Evolutionary conservation across 2,329 filamentous ascomycete species (phyloP).

Genomic region (Aspergillus clavatus): DNA sequence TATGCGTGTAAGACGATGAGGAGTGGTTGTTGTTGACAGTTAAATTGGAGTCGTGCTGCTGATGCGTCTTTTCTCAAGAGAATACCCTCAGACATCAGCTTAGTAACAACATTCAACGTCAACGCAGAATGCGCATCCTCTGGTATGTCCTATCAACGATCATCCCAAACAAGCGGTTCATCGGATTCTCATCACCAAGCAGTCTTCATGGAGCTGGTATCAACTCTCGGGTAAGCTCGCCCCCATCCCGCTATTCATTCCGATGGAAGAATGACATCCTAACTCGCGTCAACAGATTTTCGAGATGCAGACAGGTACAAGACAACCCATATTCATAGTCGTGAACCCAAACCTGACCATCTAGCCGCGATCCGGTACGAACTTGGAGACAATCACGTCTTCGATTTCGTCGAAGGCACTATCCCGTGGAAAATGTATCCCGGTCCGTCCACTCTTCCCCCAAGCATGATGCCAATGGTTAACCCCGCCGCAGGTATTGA

Average conservation of each 20-base stretch:
- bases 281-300: background rate
- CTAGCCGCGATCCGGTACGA: conserved; percentile 20
- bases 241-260: background rate
- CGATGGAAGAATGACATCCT: no score
- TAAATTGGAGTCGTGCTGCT: no score
- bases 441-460: conserved; percentile 3
- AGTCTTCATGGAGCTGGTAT: conserved; percentile 23
- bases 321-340: no score
- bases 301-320: conserved; percentile 6
- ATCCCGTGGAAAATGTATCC: conserved; percentile 11
- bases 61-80: no score
- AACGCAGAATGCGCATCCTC: conserved; percentile 10
- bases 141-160: conserved; percentile 1
- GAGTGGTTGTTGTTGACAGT: no score
- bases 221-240: conserved; percentile 15
- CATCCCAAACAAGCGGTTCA: background rate
- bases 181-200: background rate
- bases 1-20: no score
- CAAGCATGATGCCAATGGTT: background rate
- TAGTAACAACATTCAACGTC: no score
- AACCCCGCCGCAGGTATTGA: background rate
- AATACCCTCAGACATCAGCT: background rate
- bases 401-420: conserved; percentile 20
- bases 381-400: conserved; percentile 15
- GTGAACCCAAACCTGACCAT: background rate